These are phyloP conservation scores for Trichophyton equinum DNA, from an alignment of 2,329 filamentous ascomycete species.

Conservation along the genomic window DNA sequence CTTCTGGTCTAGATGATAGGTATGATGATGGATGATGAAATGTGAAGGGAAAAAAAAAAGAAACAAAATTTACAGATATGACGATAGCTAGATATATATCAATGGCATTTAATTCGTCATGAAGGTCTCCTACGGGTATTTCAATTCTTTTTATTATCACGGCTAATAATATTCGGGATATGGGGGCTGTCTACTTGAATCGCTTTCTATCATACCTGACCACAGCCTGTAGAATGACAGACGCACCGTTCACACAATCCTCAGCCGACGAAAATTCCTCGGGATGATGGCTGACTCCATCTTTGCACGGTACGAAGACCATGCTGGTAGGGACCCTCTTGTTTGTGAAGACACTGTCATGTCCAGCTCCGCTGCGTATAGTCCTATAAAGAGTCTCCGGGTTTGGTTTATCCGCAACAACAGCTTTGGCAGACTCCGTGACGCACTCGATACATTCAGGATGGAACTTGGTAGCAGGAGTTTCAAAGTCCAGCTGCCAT, in stretches of 20 bases:
- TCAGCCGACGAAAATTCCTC: conserved; percentile 49
- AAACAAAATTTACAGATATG: neutral
- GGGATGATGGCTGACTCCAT: conserved; percentile 53
- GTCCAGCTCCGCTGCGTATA: conserved; percentile 53
- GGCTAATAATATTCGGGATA: no score
- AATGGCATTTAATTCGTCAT: conserved; percentile 5
- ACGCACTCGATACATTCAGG: conserved; percentile 55
- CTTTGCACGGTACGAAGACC: conserved; percentile 54
- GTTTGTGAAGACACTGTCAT: conserved; percentile 52
- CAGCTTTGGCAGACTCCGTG: conserved; percentile 43
- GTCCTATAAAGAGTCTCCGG: conserved; percentile 34
- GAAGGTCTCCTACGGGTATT: neutral
- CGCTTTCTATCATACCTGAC: conserved; percentile 22
- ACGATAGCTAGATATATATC: conserved; percentile 5
- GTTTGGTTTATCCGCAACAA: conserved; percentile 40
- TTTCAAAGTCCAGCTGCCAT: conserved; percentile 50
- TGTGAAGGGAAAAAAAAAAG: neutral
- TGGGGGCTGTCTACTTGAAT: conserved; percentile 20
- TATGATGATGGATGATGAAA: neutral
- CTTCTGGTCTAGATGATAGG: neutral
- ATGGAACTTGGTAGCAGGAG: conserved; percentile 52
- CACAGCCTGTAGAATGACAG: conserved; percentile 22
- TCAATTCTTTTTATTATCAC: neutral
- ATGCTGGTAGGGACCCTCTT: conserved; percentile 50
- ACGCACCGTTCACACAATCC: conserved; percentile 46